A percentile compares a stretch with the other conserved stretches of the same genome.
Evolutionary conservation across 1,139 yeast genomes (phyloP).

Genomic region (Yamadazyma dendronema): DNA sequence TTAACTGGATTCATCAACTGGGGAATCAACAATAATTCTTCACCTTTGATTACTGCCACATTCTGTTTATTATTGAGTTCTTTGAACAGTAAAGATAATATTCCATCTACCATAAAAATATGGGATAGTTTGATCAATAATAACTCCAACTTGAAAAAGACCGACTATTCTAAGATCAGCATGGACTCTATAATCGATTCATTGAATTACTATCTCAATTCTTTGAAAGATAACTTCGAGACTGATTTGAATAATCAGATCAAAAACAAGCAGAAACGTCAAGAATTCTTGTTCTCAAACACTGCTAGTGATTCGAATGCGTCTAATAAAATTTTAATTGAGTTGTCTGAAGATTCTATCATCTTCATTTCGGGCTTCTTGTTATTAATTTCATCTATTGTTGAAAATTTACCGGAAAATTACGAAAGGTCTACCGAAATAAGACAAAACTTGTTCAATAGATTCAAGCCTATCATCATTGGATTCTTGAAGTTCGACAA

Average conservation of each 20-base stretch:
- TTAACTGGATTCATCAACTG: constrained; percentile 76
- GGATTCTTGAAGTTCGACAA: constrained; percentile 44
- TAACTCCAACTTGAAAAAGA: constrained; percentile 28
- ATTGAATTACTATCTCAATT: constrained; percentile 53
- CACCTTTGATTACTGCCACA: constrained; percentile 80
- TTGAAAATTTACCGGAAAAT: constrained; percentile 26
- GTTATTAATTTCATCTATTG: constrained; percentile 37
- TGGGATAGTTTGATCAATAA: constrained; percentile 43
- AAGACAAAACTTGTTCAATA: constrained; percentile 28
- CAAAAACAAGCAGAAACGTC: constrained; percentile 34
- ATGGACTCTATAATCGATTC: constrained; percentile 61
- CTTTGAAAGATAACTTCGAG: constrained; percentile 46
- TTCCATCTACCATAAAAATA: constrained; percentile 36
- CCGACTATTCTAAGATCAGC: constrained; percentile 48
- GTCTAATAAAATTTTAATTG: constrained; percentile 35
- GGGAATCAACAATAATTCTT: constrained; percentile 80
- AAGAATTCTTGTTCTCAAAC: constrained; percentile 33
- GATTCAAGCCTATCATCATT: constrained; percentile 36
- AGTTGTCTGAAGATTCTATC: constrained; percentile 79
- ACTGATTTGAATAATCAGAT: constrained; percentile 33
- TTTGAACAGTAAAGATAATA: constrained; percentile 59
- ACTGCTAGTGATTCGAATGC: constrained; percentile 15
- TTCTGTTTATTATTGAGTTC: constrained; percentile 79
- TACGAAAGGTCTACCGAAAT: constrained; percentile 29
- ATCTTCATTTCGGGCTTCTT: constrained; percentile 73